phyloP scores from a whole-genome alignment of 2,329 filamentous ascomycete genomes.

The Phialophora expanda region DNA sequence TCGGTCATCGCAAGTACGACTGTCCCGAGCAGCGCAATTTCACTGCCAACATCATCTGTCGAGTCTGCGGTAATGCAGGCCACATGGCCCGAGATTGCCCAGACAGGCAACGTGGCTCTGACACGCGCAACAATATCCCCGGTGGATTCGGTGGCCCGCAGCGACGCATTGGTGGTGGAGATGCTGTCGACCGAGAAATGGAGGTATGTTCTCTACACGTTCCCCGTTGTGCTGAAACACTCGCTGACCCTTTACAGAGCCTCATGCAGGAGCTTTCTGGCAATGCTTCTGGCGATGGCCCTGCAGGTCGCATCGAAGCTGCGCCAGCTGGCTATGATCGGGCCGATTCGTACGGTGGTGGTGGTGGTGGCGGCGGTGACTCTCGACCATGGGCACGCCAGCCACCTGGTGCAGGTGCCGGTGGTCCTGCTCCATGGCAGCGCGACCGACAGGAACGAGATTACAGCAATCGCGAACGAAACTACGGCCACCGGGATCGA shows the following conservation, averaged over 20 bases:
- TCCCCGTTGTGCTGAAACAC: conserved; percentile 2
- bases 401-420: conserved; percentile 25
- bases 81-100: conserved; percentile 99
- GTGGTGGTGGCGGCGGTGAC: conserved; percentile 55
- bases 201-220: conserved; percentile 67
- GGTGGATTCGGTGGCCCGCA: conserved; percentile 56
- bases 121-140: conserved; percentile 82
- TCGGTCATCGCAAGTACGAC: conserved; percentile 98
- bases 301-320: conserved; percentile 83
- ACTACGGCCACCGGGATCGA: not conserved
- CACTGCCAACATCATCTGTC: conserved; percentile 99
- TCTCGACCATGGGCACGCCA: conserved; percentile 51
- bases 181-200: conserved; percentile 91
- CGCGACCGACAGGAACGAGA: conserved; percentile 53
- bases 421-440: conserved; percentile 72
- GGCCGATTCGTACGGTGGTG: conserved; percentile 37
- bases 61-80: conserved; percentile 94
- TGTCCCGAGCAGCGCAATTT: conserved; percentile 97
- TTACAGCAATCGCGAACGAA: conserved; percentile 47
- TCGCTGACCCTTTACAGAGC: conserved; percentile 62
- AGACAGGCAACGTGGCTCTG: conserved; percentile 85
- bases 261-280: conserved; percentile 97
- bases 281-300: conserved; percentile 62
- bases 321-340: conserved; percentile 66
- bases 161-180: conserved; percentile 73